Evolutionary conservation across 2,329 filamentous ascomycete genomes (phyloP).

Genomic region (Arthrobotrys megalospora): DNA sequence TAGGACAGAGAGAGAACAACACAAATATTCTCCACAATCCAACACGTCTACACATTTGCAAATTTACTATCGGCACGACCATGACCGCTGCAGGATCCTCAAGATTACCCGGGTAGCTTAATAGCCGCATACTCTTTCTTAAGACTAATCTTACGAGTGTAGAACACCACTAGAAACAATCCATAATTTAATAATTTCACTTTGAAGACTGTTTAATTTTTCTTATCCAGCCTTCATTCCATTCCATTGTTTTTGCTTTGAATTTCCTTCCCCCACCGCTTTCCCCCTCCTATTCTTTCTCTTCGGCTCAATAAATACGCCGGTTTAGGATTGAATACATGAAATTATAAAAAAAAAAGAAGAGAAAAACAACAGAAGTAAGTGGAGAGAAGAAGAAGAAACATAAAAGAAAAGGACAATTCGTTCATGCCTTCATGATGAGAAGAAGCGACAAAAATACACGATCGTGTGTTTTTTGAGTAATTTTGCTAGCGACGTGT

Average conservation of each 20-base stretch:
- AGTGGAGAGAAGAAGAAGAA: not conserved
- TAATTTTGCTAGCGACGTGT: not conserved
- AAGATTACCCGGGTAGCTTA: too few relatives aligned
- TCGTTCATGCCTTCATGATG: conserved; percentile 10
- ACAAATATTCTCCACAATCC: too few relatives aligned
- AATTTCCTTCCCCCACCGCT: not conserved
- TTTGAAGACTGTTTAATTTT: not conserved
- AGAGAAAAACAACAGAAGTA: not conserved
- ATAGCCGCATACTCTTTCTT: too few relatives aligned
- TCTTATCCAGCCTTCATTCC: conserved; percentile 1
- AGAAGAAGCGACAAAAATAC: not conserved
- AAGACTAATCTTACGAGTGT: too few relatives aligned
- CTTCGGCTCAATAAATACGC: conserved; percentile 60
- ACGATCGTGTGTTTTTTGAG: not conserved
- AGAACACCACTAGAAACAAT: too few relatives aligned
- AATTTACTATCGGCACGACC: too few relatives aligned
- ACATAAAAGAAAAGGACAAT: not conserved
- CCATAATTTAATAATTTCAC: not conserved
- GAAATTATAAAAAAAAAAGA: conserved; percentile 4
- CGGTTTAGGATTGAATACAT: conserved; percentile 39
- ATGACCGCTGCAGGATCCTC: too few relatives aligned
- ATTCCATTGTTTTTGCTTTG: not conserved
- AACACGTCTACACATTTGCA: too few relatives aligned
- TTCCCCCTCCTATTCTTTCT: conserved; percentile 10
- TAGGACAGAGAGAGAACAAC: too few relatives aligned